Evolutionary conservation across 495 filamentous ascomycete genomes (phyloP), one percentile per base, ranked within the genome.

Genomic region (Podospora appendiculata): DNA sequence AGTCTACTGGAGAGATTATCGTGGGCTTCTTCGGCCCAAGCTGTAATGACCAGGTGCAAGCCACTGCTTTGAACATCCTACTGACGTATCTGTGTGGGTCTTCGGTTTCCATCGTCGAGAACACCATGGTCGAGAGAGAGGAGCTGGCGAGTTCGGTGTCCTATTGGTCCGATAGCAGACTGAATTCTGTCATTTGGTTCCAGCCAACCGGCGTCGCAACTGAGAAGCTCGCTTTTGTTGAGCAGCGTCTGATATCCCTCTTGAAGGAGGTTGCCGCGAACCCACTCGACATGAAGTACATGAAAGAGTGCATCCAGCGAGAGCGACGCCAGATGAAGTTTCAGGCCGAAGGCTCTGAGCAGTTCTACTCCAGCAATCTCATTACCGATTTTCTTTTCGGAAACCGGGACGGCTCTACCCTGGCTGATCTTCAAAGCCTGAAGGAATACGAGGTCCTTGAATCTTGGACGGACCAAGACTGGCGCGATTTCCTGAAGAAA

Each of bases 331-430:
- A 88, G 55, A 76, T 86, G 61, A 92, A 88, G 61, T 89, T 86
- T 53, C 78, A 84, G 4, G 83, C 85, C 6, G 93, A 99, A 65
- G 80, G 74, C 41, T 86, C 84, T 13, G 83, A 83, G 35, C 73
- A 81, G 11, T 87, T 86, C 34, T 93, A 89, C 63, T 82, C 88
- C 1, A 85, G 79, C 51, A 83, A 86, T 39, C 81, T 96, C 41
- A 93, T 97, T 58, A 85, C 82, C 12, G 91, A 97, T 59, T 93
- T 94, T 68, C 75, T 97, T 32, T 99, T 90, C 56, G 94, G 92
- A 33, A 84, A 84, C 50, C 79, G 88, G 41, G 86, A 93, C 61
- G 93, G 93, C 0, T 86, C 86, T 8, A 90, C 86, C 17, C 70
- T 97, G 58, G 75, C 78, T 41, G 77, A 87, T 42, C 67, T 95